Evolutionary conservation across 495 filamentous ascomycete genomes (phyloP), one percentile per base, ranked within the genome.

Genomic region (Aspergillus asperescens): DNA sequence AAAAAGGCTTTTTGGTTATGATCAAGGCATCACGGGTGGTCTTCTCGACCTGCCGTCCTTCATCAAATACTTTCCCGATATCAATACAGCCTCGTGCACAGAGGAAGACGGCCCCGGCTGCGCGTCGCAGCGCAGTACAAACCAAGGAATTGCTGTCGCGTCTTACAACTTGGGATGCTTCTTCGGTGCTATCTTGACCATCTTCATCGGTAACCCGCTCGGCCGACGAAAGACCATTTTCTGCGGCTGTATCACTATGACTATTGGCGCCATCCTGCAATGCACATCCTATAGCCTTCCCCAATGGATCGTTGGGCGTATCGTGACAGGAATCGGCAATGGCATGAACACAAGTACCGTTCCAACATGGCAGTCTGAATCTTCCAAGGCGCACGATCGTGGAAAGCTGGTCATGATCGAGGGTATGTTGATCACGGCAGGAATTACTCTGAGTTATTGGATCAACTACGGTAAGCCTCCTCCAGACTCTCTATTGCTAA

Each of bases 371-470:
- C 68, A 89, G 58, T 85, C 84, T 0, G 87, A 91, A 60, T 86
- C 82, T 5, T 81, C 81, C 16, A 83, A 82, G 54, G 75, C 85
- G 0, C 81, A 88, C 54, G 76, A 81, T 51, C 77, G 86, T 54
- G 87, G 88, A 13, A 85, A 85, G 55, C 70, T 89, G 58, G 83
- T 90, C 54, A 87, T 89, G 83, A 82, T 90, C 40, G 84, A 88
- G 64, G 83, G 80, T 55, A 64, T 82, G 38, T 66, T 87, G 37
- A 85, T 87, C 52, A 85, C 84, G 0, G 77, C 74, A 12, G 86
- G 87, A 38, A 80, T 88, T 52, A 80, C 78, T 49, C 63, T 89
- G 53, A 78, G 75, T 49, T 86, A 89, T 65, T 90, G 86, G 86
- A 75, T 90, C 29, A 82, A 82, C 50, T 84, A 86, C 34, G 87